Evolutionary conservation across 1,139 yeast species (phyloP).

Genomic region (Lodderomyces metapsilosis): DNA sequence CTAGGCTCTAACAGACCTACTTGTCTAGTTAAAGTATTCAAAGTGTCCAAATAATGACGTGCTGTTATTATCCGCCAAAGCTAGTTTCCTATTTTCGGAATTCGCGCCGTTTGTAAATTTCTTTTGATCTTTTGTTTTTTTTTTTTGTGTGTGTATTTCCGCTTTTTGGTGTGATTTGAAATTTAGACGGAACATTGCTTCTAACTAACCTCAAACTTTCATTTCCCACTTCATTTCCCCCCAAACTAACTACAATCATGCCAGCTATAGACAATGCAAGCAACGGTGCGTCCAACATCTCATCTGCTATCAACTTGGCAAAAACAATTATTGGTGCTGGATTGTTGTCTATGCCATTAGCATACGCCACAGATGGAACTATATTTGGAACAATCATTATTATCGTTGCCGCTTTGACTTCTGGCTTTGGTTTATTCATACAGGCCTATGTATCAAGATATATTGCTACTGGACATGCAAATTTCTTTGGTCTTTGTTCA

Average conservation of each 20-base stretch:
- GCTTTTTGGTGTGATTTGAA: neutral
- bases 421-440: constrained; percentile 76
- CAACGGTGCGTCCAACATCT: constrained; percentile 32
- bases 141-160: too few species aligned
- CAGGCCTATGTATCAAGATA: constrained; percentile 74
- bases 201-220: neutral
- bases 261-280: constrained; percentile 1
- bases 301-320: constrained; percentile 58
- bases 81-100: neutral
- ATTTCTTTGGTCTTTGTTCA: constrained; percentile 81
- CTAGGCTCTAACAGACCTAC: too few species aligned
- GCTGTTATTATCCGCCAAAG: too few species aligned
- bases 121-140: too few species aligned
- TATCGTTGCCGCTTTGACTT: constrained; percentile 69
- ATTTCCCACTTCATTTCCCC: neutral
- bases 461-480: constrained; percentile 71
- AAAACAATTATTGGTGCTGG: constrained; percentile 91
- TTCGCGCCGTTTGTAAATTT: neutral
- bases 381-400: constrained; percentile 65
- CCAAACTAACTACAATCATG: neutral
- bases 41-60: too few species aligned
- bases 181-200: too few species aligned
- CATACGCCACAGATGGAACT: constrained; percentile 83
- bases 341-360: constrained; percentile 86
- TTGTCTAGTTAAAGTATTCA: too few species aligned